Conservation (phyloP, 306 rosid genomes). For the Benincasa hispida region DNA sequence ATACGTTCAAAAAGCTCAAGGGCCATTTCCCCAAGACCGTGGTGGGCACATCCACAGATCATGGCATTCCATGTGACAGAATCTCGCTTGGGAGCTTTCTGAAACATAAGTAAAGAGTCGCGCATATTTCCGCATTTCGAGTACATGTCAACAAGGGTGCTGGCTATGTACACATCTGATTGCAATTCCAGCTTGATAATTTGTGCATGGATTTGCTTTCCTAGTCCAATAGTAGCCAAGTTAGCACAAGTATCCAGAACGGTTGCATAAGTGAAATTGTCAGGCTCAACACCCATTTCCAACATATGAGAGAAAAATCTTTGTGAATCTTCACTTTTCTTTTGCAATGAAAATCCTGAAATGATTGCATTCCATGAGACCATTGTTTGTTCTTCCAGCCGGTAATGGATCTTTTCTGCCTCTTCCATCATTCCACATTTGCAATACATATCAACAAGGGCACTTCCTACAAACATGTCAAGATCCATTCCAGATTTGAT, state of each 20-base stretch:
- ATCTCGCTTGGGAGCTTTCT: conserved; percentile 64
- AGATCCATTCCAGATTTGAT: conserved; percentile 58
- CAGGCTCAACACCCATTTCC: conserved; percentile 54
- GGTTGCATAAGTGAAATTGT: conserved; percentile 73
- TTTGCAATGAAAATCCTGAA: conserved; percentile 65
- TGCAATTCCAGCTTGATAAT: conserved; percentile 55
- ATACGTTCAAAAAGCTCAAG: conserved; percentile 51
- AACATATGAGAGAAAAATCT: conserved; percentile 54
- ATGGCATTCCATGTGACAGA: conserved; percentile 84
- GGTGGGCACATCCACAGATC: conserved; percentile 75
- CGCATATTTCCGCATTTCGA: conserved; percentile 79
- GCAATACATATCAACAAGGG: conserved; percentile 76
- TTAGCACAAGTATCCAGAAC: conserved; percentile 78
- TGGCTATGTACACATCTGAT: conserved; percentile 54
- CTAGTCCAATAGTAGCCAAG: conserved; percentile 70
- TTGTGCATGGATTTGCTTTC: conserved; percentile 83
- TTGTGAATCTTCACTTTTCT: conserved; percentile 66
- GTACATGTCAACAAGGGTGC: conserved; percentile 86
- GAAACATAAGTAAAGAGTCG: conserved; percentile 53
- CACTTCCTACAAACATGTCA: conserved; percentile 60
- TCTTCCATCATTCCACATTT: conserved; percentile 74
- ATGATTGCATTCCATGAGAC: conserved; percentile 83
- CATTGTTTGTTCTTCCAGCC: conserved; percentile 43
- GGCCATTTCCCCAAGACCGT: conserved; percentile 70
- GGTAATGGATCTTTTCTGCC: conserved; percentile 60